Base-by-base conservation (phyloP, 805 yeast genomes). In the Saccharomycopsis sp. region DNA sequence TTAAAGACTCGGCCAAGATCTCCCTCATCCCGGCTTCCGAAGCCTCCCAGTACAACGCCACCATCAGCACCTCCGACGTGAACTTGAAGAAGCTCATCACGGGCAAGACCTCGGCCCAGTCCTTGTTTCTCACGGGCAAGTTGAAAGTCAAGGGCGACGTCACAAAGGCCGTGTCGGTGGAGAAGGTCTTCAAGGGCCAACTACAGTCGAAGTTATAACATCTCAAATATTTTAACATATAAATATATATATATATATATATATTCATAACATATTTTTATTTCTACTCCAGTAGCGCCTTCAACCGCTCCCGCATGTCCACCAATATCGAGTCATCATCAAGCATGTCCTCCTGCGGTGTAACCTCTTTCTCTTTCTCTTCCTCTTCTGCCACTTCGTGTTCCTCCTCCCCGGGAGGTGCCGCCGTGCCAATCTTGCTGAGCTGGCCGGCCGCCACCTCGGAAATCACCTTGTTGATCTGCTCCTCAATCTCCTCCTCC, bases 131-230 rank as follows among this genome's bases (percentile, higher is more conserved):
- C 81, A 65, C 72, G 53, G 95, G 95, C 31, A 80, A 80, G 62
- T 73, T 85, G 61, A 84, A 83, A 70, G 78, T 85, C 50, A 82
- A 79, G 68, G 95, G 95, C 50, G 83, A 86, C 65, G 80, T 85
- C 65, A 81, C 81, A 88, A 85, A 85, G 69, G 94, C 94, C 41
- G 74, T 88, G 20, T 12, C 19, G 5, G 29, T 41, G 19, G 45
- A 41, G 27, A n/a, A 25, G 8, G 35, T 41, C 7, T 41, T 41
- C 30, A 41, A 36, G 23, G 12, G n/a, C 2, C 15, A 8, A 12
- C 19, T 19, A n/a, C 18, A 34, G 16, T 12, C 25, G n/a, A 34
- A 34, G 23, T 22, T 34, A 12, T 34, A 27, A 34, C 15, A 15
- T 33, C 12, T 13, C 8, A 2, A 8, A 30, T 9, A 25, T 25